Evolutionary conservation across 2,329 filamentous ascomycete genomes (phyloP).

Genomic region (Beauveria caledonica): DNA sequence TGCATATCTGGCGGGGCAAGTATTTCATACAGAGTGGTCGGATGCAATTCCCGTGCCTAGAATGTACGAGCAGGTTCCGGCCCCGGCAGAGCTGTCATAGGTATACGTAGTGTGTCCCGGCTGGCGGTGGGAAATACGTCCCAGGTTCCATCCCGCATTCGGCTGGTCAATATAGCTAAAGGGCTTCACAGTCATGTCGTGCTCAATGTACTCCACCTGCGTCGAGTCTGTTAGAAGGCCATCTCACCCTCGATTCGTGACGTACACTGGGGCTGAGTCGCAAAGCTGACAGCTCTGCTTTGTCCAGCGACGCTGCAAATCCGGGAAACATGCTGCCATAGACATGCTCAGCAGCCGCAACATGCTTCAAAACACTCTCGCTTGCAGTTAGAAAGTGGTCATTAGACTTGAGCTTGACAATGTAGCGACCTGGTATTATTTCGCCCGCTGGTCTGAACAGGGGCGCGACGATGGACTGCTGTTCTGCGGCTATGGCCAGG

Average conservation of each 20-base stretch:
- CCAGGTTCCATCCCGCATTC: conserved; percentile 1
- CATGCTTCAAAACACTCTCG: background rate
- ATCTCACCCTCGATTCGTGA: background rate
- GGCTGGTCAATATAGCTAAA: background rate
- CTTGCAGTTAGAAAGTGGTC: background rate
- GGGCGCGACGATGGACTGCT: background rate
- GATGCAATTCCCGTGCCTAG: conserved; percentile 1
- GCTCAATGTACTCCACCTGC: conserved; percentile 4
- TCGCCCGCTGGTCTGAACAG: conserved; percentile 1
- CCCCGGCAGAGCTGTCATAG: conserved; percentile 3
- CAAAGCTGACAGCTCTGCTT: background rate
- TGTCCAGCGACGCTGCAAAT: background rate
- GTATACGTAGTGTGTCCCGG: conserved; percentile 1
- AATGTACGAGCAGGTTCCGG: conserved; percentile 3
- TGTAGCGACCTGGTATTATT: conserved; percentile 1
- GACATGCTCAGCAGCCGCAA: background rate
- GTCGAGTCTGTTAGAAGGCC: background rate
- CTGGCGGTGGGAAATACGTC: background rate
- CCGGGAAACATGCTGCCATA: background rate
- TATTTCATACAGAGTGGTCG: background rate
- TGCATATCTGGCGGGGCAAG: no score
- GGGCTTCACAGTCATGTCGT: background rate
- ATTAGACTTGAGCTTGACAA: conserved; percentile 1
- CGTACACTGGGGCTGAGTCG: background rate
- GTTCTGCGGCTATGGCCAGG: background rate